A percentile compares a stretch with the other conserved stretches of the same genome.
phyloP scores from a whole-genome alignment of 2,329 filamentous ascomycete genomes.

The Chaetomiaceae sp. region DNA sequence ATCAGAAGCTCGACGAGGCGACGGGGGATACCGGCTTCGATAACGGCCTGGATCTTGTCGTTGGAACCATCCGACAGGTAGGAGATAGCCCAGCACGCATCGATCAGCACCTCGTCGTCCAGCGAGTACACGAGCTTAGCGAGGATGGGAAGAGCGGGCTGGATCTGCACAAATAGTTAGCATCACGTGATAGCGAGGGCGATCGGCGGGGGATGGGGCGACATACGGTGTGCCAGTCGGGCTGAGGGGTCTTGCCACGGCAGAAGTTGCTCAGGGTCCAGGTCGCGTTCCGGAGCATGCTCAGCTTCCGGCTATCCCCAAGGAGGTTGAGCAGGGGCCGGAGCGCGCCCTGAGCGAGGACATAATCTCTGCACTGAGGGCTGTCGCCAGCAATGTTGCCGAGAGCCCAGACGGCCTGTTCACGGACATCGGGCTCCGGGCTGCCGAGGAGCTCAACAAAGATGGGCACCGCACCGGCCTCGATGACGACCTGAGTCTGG shows the following conservation, averaged over 20 bases:
- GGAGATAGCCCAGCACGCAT: conserved; percentile 99
- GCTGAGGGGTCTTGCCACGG: conserved; percentile 97
- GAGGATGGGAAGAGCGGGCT: conserved; percentile 88
- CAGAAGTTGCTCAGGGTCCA: conserved; percentile 99
- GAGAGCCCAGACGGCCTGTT: conserved; percentile 97
- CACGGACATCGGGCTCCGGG: conserved; percentile 94
- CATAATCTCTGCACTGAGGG: conserved; percentile 94
- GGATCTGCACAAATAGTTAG: conserved; percentile 60
- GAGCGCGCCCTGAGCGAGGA: conserved; percentile 83
- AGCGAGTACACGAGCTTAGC: conserved; percentile 97
- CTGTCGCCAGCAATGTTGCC: conserved; percentile 99
- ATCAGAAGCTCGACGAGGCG: conserved; percentile 94
- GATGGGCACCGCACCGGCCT: conserved; percentile 95
- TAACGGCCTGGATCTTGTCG: conserved; percentile 98
- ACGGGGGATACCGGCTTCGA: conserved; percentile 95
- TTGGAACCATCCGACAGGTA: conserved; percentile 97
- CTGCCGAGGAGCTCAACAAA: conserved; percentile 95
- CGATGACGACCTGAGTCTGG: conserved; percentile 98
- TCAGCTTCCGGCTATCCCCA: conserved; percentile 95
- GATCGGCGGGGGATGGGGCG: background rate
- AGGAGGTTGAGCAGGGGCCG: conserved; percentile 85
- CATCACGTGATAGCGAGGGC: conserved; percentile 15
- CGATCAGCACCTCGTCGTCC: conserved; percentile 96
- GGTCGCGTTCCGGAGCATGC: conserved; percentile 97
- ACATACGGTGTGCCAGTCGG: conserved; percentile 92